Conservation (phyloP, 1,284 basidiomycete species). For the Rhodotorula mucilaginosa region DNA sequence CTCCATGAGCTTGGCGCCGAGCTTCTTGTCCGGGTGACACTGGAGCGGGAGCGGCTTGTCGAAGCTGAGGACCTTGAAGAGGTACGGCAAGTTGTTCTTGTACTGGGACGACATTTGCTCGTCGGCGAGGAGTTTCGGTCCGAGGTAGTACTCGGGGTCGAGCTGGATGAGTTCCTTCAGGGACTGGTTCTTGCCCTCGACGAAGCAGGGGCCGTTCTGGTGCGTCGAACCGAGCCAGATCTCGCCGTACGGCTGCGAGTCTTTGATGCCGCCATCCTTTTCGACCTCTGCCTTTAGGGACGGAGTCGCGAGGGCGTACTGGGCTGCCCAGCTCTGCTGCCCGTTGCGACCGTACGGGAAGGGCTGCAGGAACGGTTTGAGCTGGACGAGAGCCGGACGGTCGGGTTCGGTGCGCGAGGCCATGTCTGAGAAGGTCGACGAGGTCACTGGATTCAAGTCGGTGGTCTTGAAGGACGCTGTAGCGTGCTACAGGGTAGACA, state of each 20-base stretch:
- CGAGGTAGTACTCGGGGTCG: constrained; percentile 32
- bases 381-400: constrained; percentile 30
- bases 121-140: constrained; percentile 33
- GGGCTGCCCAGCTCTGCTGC: constrained; percentile 30
- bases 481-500: background rate
- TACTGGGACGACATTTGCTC: constrained; percentile 34
- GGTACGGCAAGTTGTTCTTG: constrained; percentile 35
- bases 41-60: constrained; percentile 42
- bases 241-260: constrained; percentile 39
- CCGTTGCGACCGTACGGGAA: constrained; percentile 38
- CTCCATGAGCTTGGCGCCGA: constrained; percentile 34
- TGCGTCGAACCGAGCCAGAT: constrained; percentile 32
- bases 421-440: background rate
- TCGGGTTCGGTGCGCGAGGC: background rate
- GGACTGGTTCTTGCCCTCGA: constrained; percentile 17
- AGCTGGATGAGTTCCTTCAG: constrained; percentile 26
- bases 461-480: background rate
- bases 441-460: background rate
- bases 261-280: constrained; percentile 35
- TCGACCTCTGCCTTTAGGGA: constrained; percentile 15
- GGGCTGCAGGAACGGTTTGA: constrained; percentile 41
- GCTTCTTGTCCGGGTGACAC: constrained; percentile 31
- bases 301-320: constrained; percentile 28
- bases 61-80: constrained; percentile 42
- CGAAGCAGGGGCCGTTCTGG: constrained; percentile 30